A percentile compares a stretch with the other conserved stretches of the same genome.
These are phyloP conservation scores for Phellopilus nigrolimitatus DNA, from an alignment of 1,284 basidiomycete genomes.

Conservation along the genomic window DNA sequence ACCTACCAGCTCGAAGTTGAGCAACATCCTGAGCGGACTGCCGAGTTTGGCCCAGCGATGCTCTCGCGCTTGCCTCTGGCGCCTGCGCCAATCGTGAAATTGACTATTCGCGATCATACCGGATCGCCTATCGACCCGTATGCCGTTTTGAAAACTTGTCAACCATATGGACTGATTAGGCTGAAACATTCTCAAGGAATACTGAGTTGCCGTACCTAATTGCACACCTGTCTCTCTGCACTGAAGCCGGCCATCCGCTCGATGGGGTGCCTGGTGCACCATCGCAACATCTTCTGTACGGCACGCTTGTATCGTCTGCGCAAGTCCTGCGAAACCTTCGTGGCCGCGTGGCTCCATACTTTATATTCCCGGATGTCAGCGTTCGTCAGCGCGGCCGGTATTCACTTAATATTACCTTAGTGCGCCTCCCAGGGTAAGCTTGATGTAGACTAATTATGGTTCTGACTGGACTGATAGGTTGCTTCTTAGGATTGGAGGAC, in stretches of 20 bases:
- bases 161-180: constrained; percentile 1
- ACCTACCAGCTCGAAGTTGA: constrained; percentile 72
- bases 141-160: constrained; percentile 30
- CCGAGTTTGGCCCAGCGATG: constrained; percentile 70
- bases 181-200: constrained; percentile 19
- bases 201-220: constrained; percentile 79
- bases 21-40: constrained; percentile 73
- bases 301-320: constrained; percentile 77
- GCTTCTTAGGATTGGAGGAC: constrained; percentile 10
- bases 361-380: constrained; percentile 87
- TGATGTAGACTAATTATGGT: not conserved
- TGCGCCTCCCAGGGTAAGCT: constrained; percentile 74
- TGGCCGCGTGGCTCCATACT: constrained; percentile 75
- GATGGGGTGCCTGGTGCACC: constrained; percentile 46
- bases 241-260: constrained; percentile 53
- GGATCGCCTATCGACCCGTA: constrained; percentile 66
- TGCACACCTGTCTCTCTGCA: constrained; percentile 69
- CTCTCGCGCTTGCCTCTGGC: constrained; percentile 78
- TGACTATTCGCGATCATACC: constrained; percentile 68
- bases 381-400: constrained; percentile 74
- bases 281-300: constrained; percentile 66
- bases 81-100: constrained; percentile 74
- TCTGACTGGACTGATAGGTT: constrained; percentile 4
- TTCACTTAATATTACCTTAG: constrained; percentile 67
- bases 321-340: constrained; percentile 73